phyloP scores from a whole-genome alignment of 495 filamentous ascomycete genomes.

The Xylaria acuta region DNA sequence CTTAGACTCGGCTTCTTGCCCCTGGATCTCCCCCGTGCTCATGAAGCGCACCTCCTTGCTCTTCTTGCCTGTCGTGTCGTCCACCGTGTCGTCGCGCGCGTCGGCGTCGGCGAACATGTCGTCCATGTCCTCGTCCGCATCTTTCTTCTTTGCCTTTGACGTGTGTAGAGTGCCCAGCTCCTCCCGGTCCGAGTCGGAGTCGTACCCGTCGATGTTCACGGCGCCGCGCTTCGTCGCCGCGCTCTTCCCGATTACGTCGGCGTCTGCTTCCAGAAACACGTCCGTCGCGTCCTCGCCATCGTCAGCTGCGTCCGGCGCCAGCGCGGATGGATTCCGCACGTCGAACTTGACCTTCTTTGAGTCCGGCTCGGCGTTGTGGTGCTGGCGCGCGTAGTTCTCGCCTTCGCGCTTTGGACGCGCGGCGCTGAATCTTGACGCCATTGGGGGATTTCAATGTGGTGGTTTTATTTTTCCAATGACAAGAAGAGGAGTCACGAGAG shows the following conservation, averaged over 20 bases:
- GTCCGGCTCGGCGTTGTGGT: slow-evolving; percentile 65
- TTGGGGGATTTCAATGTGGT: slow-evolving; percentile 38
- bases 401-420: slow-evolving; percentile 82
- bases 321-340: slow-evolving; percentile 87
- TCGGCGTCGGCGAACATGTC: slow-evolving; percentile 90
- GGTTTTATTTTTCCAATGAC: background rate
- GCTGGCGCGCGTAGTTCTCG: slow-evolving; percentile 76
- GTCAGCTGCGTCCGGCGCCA: slow-evolving; percentile 76
- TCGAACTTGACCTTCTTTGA: slow-evolving; percentile 94
- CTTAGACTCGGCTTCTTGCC: slow-evolving; percentile 78
- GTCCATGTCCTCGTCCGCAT: slow-evolving; percentile 72
- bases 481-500: background rate
- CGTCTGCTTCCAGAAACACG: slow-evolving; percentile 67
- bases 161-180: slow-evolving; percentile 37
- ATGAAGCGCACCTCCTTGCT: slow-evolving; percentile 83
- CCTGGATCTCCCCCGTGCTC: slow-evolving; percentile 78
- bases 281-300: slow-evolving; percentile 59
- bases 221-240: slow-evolving; percentile 86
- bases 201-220: slow-evolving; percentile 95
- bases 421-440: slow-evolving; percentile 68
- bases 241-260: slow-evolving; percentile 89
- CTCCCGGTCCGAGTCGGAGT: slow-evolving; percentile 92
- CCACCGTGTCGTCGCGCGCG: slow-evolving; percentile 57
- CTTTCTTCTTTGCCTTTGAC: slow-evolving; percentile 49
- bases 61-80: slow-evolving; percentile 62